Percentiles rank a stretch among this genome's conserved stretches.
Evolutionary conservation across 192 early-diverging fungal genomes (phyloP).

Genomic region (Gryganskiella cystojenkinii): DNA sequence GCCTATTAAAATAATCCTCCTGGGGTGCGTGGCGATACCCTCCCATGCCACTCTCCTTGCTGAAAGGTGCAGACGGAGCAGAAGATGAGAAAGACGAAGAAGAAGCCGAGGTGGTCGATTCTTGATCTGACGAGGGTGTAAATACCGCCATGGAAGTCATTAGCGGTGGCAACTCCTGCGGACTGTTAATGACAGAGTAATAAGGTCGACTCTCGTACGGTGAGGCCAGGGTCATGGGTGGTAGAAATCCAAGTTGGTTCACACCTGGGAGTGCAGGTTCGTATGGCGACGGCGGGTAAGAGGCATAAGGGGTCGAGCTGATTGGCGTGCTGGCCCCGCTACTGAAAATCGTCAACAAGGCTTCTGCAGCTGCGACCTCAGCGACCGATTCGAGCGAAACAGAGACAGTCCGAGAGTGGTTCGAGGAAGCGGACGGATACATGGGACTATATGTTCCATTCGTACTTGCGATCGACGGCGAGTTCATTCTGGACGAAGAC

Average conservation of each 20-base stretch:
- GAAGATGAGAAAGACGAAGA: neutral
- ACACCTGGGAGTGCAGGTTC: conserved; percentile 17
- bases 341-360: conserved; percentile 42
- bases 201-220: neutral
- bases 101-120: neutral
- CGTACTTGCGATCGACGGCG: conserved; percentile 13
- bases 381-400: conserved; percentile 39
- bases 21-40: neutral
- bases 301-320: conserved; percentile 34
- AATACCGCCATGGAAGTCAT: conserved; percentile 25
- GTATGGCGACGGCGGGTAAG: conserved; percentile 40
- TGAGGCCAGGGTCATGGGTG: neutral
- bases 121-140: conserved; percentile 17
- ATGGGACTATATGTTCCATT: conserved; percentile 12
- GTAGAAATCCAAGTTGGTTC: conserved; percentile 5
- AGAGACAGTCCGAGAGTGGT: conserved; percentile 27
- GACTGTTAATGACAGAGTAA: conserved; percentile 9
- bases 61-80: neutral
- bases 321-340: conserved; percentile 32
- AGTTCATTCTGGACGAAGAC: conserved; percentile 7
- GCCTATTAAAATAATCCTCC: conserved; percentile 37
- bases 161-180: conserved; percentile 12
- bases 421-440: conserved; percentile 17
- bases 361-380: conserved; percentile 49
- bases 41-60: neutral